Percentiles rank a stretch among this genome's conserved stretches.
These are phyloP conservation scores for Histomonas meleagridis DNA, from an alignment of 208 protist genomes.

Conservation along the genomic window DNA sequence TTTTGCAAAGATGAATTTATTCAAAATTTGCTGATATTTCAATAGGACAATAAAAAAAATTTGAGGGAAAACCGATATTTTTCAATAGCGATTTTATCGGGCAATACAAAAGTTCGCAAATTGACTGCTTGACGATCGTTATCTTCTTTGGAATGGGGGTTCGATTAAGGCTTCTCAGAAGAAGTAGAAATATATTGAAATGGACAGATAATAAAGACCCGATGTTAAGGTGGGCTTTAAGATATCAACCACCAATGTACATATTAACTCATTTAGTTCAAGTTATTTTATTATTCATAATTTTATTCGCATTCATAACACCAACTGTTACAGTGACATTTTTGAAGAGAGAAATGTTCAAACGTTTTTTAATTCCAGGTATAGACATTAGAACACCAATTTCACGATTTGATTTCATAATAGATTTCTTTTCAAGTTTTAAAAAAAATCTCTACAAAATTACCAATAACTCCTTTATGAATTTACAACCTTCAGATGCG, in stretches of 20 bases:
- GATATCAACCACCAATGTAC: background rate
- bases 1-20: no score
- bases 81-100: no score
- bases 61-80: no score
- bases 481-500: background rate
- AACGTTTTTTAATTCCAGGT: background rate
- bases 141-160: no score
- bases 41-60: no score
- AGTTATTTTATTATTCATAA: constrained; percentile 7
- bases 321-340: background rate
- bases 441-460: background rate
- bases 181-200: no score
- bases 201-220: background rate
- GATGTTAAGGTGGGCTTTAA: background rate
- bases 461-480: background rate
- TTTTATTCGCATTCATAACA: background rate
- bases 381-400: background rate
- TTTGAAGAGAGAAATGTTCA: background rate
- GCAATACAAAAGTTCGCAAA: no score
- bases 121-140: no score
- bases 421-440: background rate
- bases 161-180: no score
- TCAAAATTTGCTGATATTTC: no score
- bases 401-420: background rate
- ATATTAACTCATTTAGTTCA: background rate